phyloP scores from a whole-genome alignment of 164 flowering plant species.

The Echeveria elegans region DNA sequence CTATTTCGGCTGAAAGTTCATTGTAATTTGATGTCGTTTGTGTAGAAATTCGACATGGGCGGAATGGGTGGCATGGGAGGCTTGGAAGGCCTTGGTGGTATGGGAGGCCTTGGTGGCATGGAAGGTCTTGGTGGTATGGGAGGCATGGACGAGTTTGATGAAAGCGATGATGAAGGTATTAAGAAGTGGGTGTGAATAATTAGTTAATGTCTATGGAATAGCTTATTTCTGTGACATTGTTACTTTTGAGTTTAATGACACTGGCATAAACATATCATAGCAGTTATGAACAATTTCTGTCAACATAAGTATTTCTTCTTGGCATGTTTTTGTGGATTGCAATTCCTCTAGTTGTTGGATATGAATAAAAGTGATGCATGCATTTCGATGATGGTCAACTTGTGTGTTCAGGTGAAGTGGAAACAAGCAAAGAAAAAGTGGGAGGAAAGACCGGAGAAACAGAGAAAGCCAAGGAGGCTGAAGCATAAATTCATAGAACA shows the following conservation, averaged over 20 bases:
- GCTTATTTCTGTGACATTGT: too few relatives aligned
- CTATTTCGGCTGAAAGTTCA: conserved; percentile 1
- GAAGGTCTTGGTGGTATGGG: conserved; percentile 19
- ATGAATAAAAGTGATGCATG: too few relatives aligned
- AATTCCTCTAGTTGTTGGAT: too few relatives aligned
- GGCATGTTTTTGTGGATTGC: neutral
- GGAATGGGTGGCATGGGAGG: conserved; percentile 27
- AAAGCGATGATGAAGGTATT: conserved; percentile 6
- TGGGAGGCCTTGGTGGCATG: conserved; percentile 20
- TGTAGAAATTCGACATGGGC: conserved; percentile 31
- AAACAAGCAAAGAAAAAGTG: neutral
- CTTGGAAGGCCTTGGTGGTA: neutral
- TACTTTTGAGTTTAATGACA: too few relatives aligned
- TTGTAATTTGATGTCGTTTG: neutral
- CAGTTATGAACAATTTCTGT: too few relatives aligned
- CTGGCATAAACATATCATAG: too few relatives aligned
- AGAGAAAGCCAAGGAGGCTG: neutral
- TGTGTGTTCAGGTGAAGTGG: neutral
- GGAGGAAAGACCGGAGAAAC: neutral
- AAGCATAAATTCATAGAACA: neutral
- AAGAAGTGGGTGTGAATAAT: too few relatives aligned
- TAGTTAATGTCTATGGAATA: too few relatives aligned
- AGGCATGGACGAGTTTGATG: conserved; percentile 8
- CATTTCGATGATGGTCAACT: too few relatives aligned
- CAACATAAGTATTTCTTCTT: too few relatives aligned